Base-by-base conservation (phyloP, 352 stramenopile genomes). In the Globisporangium paddicum region DNA sequence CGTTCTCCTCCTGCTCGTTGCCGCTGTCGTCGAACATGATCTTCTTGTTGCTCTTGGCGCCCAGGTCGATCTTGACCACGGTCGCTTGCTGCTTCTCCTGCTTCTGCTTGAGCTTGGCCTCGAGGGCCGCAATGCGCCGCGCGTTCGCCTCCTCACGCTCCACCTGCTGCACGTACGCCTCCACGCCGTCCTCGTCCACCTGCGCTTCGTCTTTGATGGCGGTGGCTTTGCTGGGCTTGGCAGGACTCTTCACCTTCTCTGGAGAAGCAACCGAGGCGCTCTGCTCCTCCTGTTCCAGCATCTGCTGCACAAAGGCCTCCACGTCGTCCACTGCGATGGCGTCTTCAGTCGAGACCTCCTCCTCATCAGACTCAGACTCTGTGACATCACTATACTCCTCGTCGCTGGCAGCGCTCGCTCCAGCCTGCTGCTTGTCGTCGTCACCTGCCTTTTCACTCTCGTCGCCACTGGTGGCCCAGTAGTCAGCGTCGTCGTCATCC, bases 1-100 rank as follows among this genome's bases (percentile, higher is more conserved):
- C 71, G 7, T 64, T 51, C 46, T 82, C 75, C 18, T 40, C 35
- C n/a, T 68, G 67, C 25, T 85, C 77, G 53, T 87, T 81, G 3
- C 74, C 79, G 54, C 80, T 82, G 52, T 86, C 77, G 60, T 87
- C 77, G 63, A 89, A 92, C 45, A 74, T 87, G 58, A 92, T 90
- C 62, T 87, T 92, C 67, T 82, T 89, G 55, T 72, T 81, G 13
- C 50, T 58, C 13, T 65, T 49, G 11, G 50, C 32, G 53, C 18
- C 45, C 18, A 48, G 53, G 19, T 69, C 49, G 26, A 73, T 76
- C 34, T 73, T 73, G 3, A 41, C 63, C 50, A 40, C 62, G 42
- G 40, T 52, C 67, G 62, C 58, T 52, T 75, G 70, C 45, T 73
- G 61, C 52, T 81, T 71, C 18, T 69, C 41, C 49, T 77, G 38